Base-by-base conservation (phyloP, 1,284 basidiomycete species). In the Vanrija humicola region DNA sequence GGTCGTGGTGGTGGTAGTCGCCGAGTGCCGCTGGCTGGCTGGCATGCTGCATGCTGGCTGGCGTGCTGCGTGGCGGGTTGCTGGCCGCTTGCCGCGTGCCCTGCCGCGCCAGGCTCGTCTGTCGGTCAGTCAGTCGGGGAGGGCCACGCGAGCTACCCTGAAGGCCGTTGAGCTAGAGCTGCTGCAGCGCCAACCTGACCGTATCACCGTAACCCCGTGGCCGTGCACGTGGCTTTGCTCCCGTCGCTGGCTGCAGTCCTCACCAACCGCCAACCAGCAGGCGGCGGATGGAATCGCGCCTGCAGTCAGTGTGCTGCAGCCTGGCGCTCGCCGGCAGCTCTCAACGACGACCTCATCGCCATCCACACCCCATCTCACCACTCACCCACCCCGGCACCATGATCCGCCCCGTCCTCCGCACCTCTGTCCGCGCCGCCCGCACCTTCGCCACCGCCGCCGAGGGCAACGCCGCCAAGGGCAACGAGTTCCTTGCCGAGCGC, bases 401-500 rank as follows among this genome's bases (percentile, higher is more conserved):
- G 56, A 46, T 62, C 44, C 62, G 58, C 50, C 48, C 55, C 51
- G 50, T 52, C 23, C 52, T 50, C 54, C 46, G 55, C 52, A 58
- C 57, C 52, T 50, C 55, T 40, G 34, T 57, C 26, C 55, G 54
- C 42, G 38, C 62, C 46, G 61, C 56, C 58, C 54, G 65, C 56
- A 53, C 55, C 46, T 58, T 47, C 62, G n/a, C 40, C 43, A 48
- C 51, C 62, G n/a, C 40, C 43, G 45, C 51, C 46, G 43, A 43
- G 21, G 46, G 46, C 18, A 29, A 50, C 16, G 28, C 40, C 38
- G 50, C 64, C 15, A 23, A 23, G 21, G 64, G 65, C 48, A 72
- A 68, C 61, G 68, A 71, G 46, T 75, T 73, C 50, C 43, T 68
- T 45, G 61, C 66, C 45, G 58, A 69, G 54, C 59, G 72, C 52